Base-by-base conservation (phyloP, 257 asterid genomes). In the Datura wrightii region DNA sequence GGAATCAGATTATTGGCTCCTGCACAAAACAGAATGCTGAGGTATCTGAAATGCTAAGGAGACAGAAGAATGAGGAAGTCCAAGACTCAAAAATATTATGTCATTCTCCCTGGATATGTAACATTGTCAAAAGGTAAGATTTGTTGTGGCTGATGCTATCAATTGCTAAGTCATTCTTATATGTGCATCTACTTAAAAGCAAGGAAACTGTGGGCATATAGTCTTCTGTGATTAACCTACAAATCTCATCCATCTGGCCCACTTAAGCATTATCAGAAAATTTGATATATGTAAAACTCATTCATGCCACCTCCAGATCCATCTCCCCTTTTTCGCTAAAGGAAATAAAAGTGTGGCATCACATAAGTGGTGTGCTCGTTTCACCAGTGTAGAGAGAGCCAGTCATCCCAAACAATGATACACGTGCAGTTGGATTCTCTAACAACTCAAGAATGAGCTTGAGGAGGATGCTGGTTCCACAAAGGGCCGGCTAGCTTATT, bases 1-100 rank as follows among this genome's bases (percentile, higher is more conserved):
- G 99, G 99, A 80, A 97, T 97, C 92, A 97, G 87, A 84, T 97
- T 97, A 87, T 97, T 92, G 36, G 99, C 99, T 88, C 99, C 99
- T 96, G 88, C 84, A 79, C 56, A 83, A 83, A 84, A 72, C 74
- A 66, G 52, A 56, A 24, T 6, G 37, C 62, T 85, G 10, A 65
- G 10, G n/a, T 84, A 18, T 66, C 52, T 46, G 66, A 62, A 67
- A 59, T 58, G 18, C n/a, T 76, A 65, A 79, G 55, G 70, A 34
- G 41, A 53, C 50, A 62, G 39, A 24, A 24, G 39, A 62, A 62
- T 19, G 15, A 19, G 67, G 36, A 60, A 59, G 6, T 3, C 14
- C 34, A n/a, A n/a, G n/a, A n/a, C n/a, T n/a, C n/a, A n/a, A 19
- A 60, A 60, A 37, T 60, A 63, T 31, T 65, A 31, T 65, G 18